Percentiles rank a stretch among this genome's conserved stretches.
Conservation (phyloP, 2,329 filamentous ascomycete species). For the Stromatinia cepivora region DNA sequence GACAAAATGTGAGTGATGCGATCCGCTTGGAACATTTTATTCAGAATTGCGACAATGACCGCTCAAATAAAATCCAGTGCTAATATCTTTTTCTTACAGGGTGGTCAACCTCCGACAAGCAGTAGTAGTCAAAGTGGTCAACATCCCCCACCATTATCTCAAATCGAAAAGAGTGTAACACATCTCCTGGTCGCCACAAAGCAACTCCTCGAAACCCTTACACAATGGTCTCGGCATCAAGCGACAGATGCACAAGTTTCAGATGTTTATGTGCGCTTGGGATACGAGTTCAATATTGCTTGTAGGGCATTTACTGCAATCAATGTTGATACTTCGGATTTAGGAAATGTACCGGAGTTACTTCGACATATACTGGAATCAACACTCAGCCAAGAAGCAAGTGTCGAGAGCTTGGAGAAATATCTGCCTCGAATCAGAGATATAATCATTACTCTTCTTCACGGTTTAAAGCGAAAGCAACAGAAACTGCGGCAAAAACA, state of each 20-base stretch:
- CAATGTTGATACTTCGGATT: slow-evolving; percentile 89
- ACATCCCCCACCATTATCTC: slow-evolving; percentile 59
- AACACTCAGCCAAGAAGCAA: slow-evolving; percentile 94
- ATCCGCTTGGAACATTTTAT: background rate
- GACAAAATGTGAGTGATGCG: slow-evolving; percentile 57
- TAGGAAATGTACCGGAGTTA: slow-evolving; percentile 92
- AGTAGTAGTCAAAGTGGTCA: slow-evolving; percentile 30
- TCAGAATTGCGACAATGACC: background rate
- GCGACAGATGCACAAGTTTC: slow-evolving; percentile 95
- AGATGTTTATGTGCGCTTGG: slow-evolving; percentile 94
- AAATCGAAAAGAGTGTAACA: slow-evolving; percentile 98
- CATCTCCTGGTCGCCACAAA: slow-evolving; percentile 97
- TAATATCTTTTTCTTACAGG: slow-evolving; percentile 28
- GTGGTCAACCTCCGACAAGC: slow-evolving; percentile 27
- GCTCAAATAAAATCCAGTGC: background rate
- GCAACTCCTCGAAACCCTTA: slow-evolving; percentile 93
- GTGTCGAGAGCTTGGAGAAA: slow-evolving; percentile 86
- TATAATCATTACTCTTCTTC: slow-evolving; percentile 96
- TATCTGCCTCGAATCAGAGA: slow-evolving; percentile 94
- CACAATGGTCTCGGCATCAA: slow-evolving; percentile 91
- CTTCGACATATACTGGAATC: slow-evolving; percentile 90
- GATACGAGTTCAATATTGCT: slow-evolving; percentile 99
- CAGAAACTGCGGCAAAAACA: slow-evolving; percentile 74
- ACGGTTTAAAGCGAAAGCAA: slow-evolving; percentile 96
- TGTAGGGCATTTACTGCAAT: slow-evolving; percentile 96